These are phyloP conservation scores for Amaranthus palmeri DNA, from an alignment of 148 eudicot species.

Conservation along the genomic window DNA sequence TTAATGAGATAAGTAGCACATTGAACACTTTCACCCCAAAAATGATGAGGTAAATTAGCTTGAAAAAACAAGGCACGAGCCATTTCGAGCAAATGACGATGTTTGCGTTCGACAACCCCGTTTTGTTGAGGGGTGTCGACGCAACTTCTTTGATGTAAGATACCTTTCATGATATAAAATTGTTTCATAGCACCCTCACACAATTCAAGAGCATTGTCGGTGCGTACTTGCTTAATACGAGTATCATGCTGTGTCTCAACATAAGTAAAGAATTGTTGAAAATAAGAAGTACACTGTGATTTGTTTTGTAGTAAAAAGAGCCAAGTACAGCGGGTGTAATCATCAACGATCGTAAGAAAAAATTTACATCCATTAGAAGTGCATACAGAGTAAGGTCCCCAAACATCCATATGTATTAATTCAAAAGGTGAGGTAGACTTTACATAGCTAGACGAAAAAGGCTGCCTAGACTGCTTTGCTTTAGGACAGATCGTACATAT, in stretches of 20 bases:
- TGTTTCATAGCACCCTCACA: neutral
- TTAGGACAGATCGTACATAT: no score
- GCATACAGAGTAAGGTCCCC: no score
- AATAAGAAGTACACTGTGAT: neutral
- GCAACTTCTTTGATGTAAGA: neutral
- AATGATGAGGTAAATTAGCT: neutral
- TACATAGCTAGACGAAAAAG: no score
- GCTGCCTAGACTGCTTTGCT: no score
- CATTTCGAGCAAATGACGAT: neutral
- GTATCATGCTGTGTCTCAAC: neutral
- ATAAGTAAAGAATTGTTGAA: neutral
- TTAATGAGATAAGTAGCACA: neutral
- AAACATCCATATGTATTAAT: no score
- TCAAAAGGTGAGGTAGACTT: no score
- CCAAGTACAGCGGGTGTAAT: constrained; percentile 3
- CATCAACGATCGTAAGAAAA: constrained; percentile 11
- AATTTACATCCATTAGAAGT: no score
- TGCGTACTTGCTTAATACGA: neutral
- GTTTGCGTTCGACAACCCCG: constrained; percentile 2
- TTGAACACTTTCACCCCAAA: constrained; percentile 2
- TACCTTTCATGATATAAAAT: neutral
- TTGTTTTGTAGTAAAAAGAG: neutral
- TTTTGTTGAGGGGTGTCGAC: constrained; percentile 7
- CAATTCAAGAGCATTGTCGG: neutral
- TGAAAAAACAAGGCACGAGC: neutral